These are phyloP conservation scores for Globisporangium sylvaticum DNA, from an alignment of 352 stramenopile species.

Conservation along the genomic window DNA sequence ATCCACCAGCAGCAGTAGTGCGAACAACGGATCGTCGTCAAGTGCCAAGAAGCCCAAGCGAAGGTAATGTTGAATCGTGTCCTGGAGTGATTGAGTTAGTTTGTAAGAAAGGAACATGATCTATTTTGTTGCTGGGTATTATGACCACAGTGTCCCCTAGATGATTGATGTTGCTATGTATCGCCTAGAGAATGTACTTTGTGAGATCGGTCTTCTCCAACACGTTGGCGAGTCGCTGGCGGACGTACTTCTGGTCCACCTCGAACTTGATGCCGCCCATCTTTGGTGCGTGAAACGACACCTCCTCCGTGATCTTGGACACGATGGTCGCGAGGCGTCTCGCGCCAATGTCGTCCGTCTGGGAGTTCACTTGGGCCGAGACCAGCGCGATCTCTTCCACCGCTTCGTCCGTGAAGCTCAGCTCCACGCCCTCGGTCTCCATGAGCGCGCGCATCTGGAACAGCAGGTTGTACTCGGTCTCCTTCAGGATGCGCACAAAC, in stretches of 20 bases:
- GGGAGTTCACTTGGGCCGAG: constrained; percentile 92
- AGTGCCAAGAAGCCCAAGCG: constrained; percentile 27
- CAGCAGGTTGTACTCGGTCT: constrained; percentile 95
- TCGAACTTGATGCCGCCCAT: constrained; percentile 77
- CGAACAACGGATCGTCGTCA: background rate
- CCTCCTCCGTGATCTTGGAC: constrained; percentile 97
- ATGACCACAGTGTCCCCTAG: background rate
- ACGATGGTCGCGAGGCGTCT: constrained; percentile 95
- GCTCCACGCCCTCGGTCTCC: constrained; percentile 92
- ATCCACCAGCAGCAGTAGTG: background rate
- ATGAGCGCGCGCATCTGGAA: constrained; percentile 95
- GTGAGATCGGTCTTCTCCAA: constrained; percentile 93
- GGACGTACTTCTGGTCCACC: constrained; percentile 92
- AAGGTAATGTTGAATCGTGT: constrained; percentile 10
- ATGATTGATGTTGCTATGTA: background rate
- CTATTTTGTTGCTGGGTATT: background rate
- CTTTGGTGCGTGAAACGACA: constrained; percentile 96
- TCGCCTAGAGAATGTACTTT: constrained; percentile 95
- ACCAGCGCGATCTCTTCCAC: constrained; percentile 96
- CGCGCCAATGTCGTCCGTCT: constrained; percentile 98
- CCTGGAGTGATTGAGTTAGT: background rate
- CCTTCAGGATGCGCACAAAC: constrained; percentile 97
- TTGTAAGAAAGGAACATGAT: background rate
- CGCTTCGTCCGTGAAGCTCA: constrained; percentile 95
- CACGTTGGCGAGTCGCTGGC: constrained; percentile 91